Percentiles rank a stretch among this genome's conserved stretches.
Conservation (phyloP, 139 green algal species). For the Penium margaritaceum region DNA sequence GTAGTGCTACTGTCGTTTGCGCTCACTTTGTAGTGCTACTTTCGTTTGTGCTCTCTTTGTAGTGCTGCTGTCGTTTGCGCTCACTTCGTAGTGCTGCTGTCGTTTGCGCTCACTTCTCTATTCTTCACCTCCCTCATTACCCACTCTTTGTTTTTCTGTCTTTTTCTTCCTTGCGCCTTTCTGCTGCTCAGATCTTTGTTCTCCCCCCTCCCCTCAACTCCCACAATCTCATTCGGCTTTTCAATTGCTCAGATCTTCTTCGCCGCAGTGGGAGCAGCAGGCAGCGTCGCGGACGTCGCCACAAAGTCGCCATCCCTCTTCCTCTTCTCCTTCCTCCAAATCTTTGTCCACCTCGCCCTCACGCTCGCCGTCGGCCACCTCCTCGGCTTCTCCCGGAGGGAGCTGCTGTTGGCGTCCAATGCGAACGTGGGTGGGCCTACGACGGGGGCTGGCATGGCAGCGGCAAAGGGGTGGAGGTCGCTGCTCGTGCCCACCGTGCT, state of each 20-base stretch:
- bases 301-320: constrained; percentile 75
- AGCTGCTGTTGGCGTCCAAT: constrained; percentile 79
- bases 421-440: constrained; percentile 87
- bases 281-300: constrained; percentile 64
- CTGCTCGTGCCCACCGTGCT: constrained; percentile 75
- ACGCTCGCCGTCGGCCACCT: constrained; percentile 55
- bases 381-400: constrained; percentile 55
- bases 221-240: no score
- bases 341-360: constrained; percentile 28
- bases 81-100: no score
- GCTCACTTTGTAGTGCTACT: no score
- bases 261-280: constrained; percentile 70
- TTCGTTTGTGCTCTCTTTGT: no score
- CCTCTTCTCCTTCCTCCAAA: constrained; percentile 64
- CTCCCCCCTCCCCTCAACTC: no score
- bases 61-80: no score
- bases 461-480: constrained; percentile 71
- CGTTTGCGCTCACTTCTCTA: no score
- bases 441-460: constrained; percentile 80
- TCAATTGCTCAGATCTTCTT: constrained; percentile 70
- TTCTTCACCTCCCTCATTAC: no score
- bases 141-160: no score
- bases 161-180: no score
- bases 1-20: no score
- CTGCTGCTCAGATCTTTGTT: no score